phyloP scores from a whole-genome alignment of 768 basidiomycete species.

The Russula olivacea region DNA sequence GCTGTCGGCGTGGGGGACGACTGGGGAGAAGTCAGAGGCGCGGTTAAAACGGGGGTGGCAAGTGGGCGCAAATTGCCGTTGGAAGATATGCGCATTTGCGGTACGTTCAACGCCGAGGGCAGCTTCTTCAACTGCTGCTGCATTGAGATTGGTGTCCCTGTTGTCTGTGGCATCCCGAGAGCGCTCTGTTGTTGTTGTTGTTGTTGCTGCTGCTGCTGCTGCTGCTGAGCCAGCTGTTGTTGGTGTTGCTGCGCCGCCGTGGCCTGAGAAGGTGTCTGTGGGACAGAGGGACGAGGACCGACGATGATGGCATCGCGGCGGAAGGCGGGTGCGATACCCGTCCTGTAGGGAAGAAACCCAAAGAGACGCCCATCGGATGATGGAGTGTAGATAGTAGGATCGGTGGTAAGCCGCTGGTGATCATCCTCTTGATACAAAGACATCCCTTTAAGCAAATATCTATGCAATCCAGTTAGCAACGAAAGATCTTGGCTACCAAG shows the following conservation, averaged over 20 bases:
- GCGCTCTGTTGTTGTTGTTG: constrained; percentile 20
- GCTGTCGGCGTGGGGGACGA: constrained; percentile 23
- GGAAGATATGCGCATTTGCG: constrained; percentile 59
- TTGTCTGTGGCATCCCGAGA: constrained; percentile 28
- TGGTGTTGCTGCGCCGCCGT: constrained; percentile 19
- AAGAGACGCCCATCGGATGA: constrained; percentile 20
- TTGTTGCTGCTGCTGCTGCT: constrained; percentile 17
- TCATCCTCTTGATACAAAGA: constrained; percentile 24
- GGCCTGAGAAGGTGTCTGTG: constrained; percentile 20
- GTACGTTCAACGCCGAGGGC: constrained; percentile 44
- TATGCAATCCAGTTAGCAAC: constrained; percentile 26
- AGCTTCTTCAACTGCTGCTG: constrained; percentile 58
- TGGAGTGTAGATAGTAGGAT: constrained; percentile 22
- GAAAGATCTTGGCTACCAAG: not conserved
- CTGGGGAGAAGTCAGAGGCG: constrained; percentile 27
- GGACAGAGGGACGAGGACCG: constrained; percentile 19
- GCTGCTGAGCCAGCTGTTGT: constrained; percentile 18
- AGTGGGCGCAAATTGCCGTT: constrained; percentile 52
- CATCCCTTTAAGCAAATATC: constrained; percentile 40
- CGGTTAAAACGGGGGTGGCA: constrained; percentile 35
- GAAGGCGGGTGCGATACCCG: constrained; percentile 21
- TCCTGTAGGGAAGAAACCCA: constrained; percentile 17
- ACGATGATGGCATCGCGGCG: constrained; percentile 22
- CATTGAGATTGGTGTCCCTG: constrained; percentile 53
- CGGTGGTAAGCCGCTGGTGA: constrained; percentile 21